Conservation (phyloP, 2,329 filamentous ascomycete species). For the Thielaviopsis populi region DNA sequence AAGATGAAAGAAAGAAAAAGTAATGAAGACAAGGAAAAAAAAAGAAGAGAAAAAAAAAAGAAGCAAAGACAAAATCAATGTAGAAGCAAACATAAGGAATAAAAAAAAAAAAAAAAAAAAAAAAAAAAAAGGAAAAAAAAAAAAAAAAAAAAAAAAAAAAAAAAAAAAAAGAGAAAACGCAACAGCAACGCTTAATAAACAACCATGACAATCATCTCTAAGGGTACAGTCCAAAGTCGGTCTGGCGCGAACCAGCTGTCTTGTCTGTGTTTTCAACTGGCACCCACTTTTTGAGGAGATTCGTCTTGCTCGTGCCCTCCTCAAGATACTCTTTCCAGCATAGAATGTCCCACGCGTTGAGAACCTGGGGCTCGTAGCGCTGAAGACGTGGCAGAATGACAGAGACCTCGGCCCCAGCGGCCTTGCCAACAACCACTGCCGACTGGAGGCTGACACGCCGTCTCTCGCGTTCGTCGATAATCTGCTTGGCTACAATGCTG, state of each 20-base stretch:
- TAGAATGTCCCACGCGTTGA: constrained; percentile 32
- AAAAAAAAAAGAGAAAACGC: background rate
- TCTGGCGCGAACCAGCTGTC: background rate
- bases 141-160: background rate
- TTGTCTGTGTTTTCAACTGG: constrained; percentile 8
- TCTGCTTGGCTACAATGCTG: constrained; percentile 33
- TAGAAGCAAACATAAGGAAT: background rate
- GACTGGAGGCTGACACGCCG: constrained; percentile 35
- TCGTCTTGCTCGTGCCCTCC: constrained; percentile 8
- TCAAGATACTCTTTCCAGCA: constrained; percentile 35
- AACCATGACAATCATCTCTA: background rate
- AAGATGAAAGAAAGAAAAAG: background rate
- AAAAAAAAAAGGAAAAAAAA: constrained; percentile 4
- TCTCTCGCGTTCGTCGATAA: constrained; percentile 43
- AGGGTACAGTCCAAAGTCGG: constrained; percentile 14
- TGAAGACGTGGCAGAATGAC: constrained; percentile 26
- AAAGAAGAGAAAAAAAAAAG: background rate
- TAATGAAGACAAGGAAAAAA: background rate
- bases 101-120: constrained; percentile 1
- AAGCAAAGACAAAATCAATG: constrained; percentile 1
- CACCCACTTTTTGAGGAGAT: constrained; percentile 9
- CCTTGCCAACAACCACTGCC: constrained; percentile 26
- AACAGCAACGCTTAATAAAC: background rate
- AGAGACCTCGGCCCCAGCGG: constrained; percentile 25
- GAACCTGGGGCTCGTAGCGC: constrained; percentile 27